A percentile compares a stretch with the other conserved stretches of the same genome.
These are phyloP conservation scores for Hypoxylon trugodes DNA, from an alignment of 495 filamentous ascomycete genomes.

Conservation along the genomic window DNA sequence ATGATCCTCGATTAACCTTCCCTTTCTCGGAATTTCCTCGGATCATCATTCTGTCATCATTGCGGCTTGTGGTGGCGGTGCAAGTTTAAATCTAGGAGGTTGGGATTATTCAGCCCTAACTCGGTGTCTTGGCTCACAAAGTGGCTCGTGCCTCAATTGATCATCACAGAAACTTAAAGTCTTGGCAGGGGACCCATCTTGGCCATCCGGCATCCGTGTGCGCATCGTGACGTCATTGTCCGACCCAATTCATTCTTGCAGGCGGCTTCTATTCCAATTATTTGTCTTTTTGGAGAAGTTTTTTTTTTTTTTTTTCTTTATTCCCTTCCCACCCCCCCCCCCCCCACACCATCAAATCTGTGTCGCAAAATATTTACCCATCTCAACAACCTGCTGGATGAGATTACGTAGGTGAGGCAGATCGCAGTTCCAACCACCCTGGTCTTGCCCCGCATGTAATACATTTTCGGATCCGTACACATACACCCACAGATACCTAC, in stretches of 20 bases:
- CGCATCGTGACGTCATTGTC: constrained; percentile 29
- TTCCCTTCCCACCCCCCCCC: background rate
- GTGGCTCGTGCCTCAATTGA: constrained; percentile 15
- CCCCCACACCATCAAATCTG: too few relatives aligned
- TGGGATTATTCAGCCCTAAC: constrained; percentile 37
- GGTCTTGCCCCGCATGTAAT: constrained; percentile 4
- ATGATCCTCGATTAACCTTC: background rate
- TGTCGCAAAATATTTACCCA: constrained; percentile 18
- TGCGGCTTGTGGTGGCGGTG: constrained; percentile 11
- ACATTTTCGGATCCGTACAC: too few relatives aligned
- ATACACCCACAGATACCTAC: too few relatives aligned
- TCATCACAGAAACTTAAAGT: constrained; percentile 20
- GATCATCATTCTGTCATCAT: background rate
- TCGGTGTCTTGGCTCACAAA: constrained; percentile 21
- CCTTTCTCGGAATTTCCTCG: constrained; percentile 3
- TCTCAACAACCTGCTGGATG: background rate
- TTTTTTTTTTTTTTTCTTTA: too few relatives aligned
- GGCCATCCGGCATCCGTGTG: constrained; percentile 21
- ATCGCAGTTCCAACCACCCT: constrained; percentile 24
- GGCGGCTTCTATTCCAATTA: background rate
- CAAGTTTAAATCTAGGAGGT: background rate
- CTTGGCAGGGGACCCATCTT: constrained; percentile 48
- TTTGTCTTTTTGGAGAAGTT: background rate
- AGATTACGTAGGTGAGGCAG: constrained; percentile 32
- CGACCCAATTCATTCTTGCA: constrained; percentile 4